Evolutionary conservation across 2,329 filamentous ascomycete genomes (phyloP).

Genomic region (Berkeleyomyces basicola): DNA sequence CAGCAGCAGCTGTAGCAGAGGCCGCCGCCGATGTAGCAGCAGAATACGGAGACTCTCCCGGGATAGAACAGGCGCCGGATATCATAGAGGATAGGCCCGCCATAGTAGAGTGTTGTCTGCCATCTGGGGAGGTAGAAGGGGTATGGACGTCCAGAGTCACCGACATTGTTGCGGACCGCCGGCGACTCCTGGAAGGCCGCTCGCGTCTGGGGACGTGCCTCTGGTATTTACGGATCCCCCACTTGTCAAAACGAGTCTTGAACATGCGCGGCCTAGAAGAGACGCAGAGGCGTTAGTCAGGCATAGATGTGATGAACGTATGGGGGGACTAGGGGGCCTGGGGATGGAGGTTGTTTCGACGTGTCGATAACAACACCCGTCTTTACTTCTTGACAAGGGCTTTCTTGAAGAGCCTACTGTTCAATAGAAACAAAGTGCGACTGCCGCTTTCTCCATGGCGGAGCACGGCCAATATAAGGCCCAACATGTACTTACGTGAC

Average conservation of each 20-base stretch:
- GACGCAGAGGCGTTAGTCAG: background rate
- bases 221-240: conserved; percentile 13
- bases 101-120: no score
- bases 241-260: conserved; percentile 13
- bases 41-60: background rate
- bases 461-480: no score
- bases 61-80: background rate
- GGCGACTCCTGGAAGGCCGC: background rate
- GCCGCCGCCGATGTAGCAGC: background rate
- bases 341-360: no score
- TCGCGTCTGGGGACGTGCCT: background rate
- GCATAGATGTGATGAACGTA: background rate
- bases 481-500: conserved; percentile 11
- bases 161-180: background rate
- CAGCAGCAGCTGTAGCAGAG: background rate
- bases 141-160: background rate
- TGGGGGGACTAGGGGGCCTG: background rate
- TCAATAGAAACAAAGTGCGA: no score
- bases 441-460: background rate
- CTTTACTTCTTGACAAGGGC: no score
- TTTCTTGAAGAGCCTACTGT: no score
- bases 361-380: no score
- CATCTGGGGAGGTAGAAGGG: background rate
- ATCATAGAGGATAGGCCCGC: background rate
- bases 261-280: conserved; percentile 11